Base-by-base conservation (phyloP, 2,329 filamentous ascomycete genomes). In the Thielaviopsis euricoi region DNA sequence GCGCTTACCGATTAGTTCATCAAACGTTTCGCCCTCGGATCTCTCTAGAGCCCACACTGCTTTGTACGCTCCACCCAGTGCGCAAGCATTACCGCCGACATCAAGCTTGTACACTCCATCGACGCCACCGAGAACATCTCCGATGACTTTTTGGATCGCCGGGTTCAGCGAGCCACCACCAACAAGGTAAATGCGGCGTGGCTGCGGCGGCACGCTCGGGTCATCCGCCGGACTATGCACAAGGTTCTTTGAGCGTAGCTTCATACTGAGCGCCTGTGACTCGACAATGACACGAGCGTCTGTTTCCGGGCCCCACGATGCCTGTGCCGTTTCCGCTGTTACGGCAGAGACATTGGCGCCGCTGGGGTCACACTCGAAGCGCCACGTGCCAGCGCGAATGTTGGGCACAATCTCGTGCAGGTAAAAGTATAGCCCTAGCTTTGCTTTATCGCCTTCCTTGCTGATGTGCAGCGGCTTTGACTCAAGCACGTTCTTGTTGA, bases 331-430 rank as follows among this genome's bases (percentile, higher is more conserved):
- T 10, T 56, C 54, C 10, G 63, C 49, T 62, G 70, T 67, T 12
- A 50, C 6, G 59, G 73, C 66, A 9, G 64, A 64, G 1, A 82
- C 71, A 37, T 73, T 74, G 46, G 74, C 74, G 62, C 80, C 80
- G 64, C 80, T 76, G 17, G 81, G 69, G 1, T 75, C 68, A 59
- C 77, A 79, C 21, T 78, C 81, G 74, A 86, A 95, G 53, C 89
- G 84, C 87, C 89, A 97, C 52, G 86, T 90, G 55, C 93, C 91
- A 0, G 86, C 81, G 57, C 76, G 81, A 60, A 96, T 80, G 68
- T 95, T 95, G 55, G 93, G 93, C 4, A 98, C 91, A 67, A 95
- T 96, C 72, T 98, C 93, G 1, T 89, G 90, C 1, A 93, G 83
- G 17, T 89, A 87, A 70, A 97, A 98, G 76, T 90, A 97, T n/a